phyloP scores from a whole-genome alignment of 129 eudicot genomes.

The Solidago caesia region DNA sequence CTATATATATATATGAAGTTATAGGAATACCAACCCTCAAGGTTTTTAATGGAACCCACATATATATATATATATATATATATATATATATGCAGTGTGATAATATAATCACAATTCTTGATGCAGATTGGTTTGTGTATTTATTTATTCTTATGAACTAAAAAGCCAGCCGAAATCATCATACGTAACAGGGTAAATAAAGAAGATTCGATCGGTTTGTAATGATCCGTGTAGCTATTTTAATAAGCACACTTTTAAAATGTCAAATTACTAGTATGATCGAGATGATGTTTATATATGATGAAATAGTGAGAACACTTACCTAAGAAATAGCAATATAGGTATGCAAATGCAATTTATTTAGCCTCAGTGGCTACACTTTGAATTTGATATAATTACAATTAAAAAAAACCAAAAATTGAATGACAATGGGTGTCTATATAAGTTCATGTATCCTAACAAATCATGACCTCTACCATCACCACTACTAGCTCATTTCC shows the following conservation, averaged over 20 bases:
- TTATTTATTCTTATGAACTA: slow-evolving; percentile 9
- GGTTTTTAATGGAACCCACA: slow-evolving; percentile 18
- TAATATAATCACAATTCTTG: slow-evolving; percentile 32
- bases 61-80: slow-evolving; percentile 20
- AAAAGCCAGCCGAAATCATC: slow-evolving; percentile 29
- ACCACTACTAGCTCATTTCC: slow-evolving; percentile 7
- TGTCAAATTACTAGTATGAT: slow-evolving; percentile 28
- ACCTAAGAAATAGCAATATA: slow-evolving; percentile 23
- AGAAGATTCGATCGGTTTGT: slow-evolving; percentile 25
- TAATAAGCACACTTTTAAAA: slow-evolving; percentile 19
- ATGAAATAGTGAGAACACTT: slow-evolving; percentile 30
- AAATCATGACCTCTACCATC: slow-evolving; percentile 26
- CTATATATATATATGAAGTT: not conserved
- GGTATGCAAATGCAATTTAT: slow-evolving; percentile 6
- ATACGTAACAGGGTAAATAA: slow-evolving; percentile 11
- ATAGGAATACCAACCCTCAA: slow-evolving; percentile 9
- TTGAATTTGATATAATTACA: slow-evolving; percentile 10
- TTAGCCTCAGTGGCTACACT: slow-evolving; percentile 25
- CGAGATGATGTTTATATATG: not conserved
- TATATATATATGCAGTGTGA: slow-evolving; percentile 28
- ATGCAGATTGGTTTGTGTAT: slow-evolving; percentile 27
- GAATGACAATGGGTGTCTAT: slow-evolving; percentile 35
- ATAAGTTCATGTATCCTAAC: slow-evolving; percentile 32
- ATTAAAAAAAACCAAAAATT: slow-evolving; percentile 3
- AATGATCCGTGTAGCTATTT: slow-evolving; percentile 25